Base-by-base conservation (phyloP, 2,329 filamentous ascomycete genomes). In the Clonostachys solani region DNA sequence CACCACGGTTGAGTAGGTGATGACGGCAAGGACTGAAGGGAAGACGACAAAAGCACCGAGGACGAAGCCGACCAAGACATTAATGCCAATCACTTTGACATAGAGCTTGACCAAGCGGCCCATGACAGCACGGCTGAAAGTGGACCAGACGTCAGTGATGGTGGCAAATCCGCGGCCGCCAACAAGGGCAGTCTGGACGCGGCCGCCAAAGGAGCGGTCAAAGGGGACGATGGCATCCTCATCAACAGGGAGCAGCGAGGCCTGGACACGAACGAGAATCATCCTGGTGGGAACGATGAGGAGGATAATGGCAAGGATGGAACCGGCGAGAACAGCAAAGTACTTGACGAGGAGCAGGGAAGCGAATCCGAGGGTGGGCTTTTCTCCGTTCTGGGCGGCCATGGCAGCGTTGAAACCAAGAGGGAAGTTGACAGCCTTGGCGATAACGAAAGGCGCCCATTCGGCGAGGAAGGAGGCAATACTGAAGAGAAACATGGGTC, bases 201-300 rank as follows among this genome's bases (percentile, higher is more conserved):
- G 86, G 56, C 89, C 89, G 52, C 79, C 81, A 60, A 95, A 95
- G 33, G 85, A 86, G 54, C 91, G 87, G 73, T 97, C 92, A 59
- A 97, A 96, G 33, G 89, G 86, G 35, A 97, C 84, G 53, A 96
- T 87, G 23, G 89, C 83, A 68, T 95, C 86, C 54, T 91, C 80
- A 16, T 89, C 84, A 49, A 89, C 85, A 1, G 90, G 81, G 4
- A 97, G 81, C 56, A 96, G 83, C 43, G 89, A 92, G 7, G 92
- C 91, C 63, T 95, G 90, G 35, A 96, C 84, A 52, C 92, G 89
- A 54, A 87, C 77, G 49, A 95, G 81, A 18, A 89, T 80, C 33
- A 92, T 87, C 49, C 81, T 78, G 37, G 89, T 81, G 16, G 92
- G 92, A 48, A 96, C 77, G 52, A 89, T 74, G 50, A 92, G 66